Evolutionary conservation across 306 rosid genomes (phyloP), one percentile per base, ranked within the genome.

Genomic region (Carpinus viminea): DNA sequence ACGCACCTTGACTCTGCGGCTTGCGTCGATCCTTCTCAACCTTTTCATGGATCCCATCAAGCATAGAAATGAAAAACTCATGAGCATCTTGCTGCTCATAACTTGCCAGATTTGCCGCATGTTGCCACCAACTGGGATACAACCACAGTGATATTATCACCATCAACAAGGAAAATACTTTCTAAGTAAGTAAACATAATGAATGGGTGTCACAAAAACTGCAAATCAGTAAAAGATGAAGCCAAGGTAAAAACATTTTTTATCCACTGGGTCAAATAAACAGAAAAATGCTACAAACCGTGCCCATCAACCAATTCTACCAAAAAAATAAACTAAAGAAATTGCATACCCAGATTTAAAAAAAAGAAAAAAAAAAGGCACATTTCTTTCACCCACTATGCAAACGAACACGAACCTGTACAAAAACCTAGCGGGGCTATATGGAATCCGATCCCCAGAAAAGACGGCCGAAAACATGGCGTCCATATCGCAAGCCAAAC

Each of bases 1-100:
- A 74, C 85, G 81, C 51, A 94, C 98, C 98, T 88, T 89, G 96
- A 83, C 87, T 83, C 34, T 84, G 87, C 12, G 95, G 87, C 81
- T 89, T 92, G 51, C 82, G 84, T 48, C 88, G 82, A 78, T 93
- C 93, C 83, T 87, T 92, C 60, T 88, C 97, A 77, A 87, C 96
- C 87, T 91, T 95, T 80, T 93, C 98, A 64, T 93, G 98, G 77
- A 95, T 93, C 61, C 98, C 99, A 84, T 93, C 98, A 36, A 95
- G 93, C 89, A 91, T 91, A 73, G 99, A 95, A 84, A 95, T 95
- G 92, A 95, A 95, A 82, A 95, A 95, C 12, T 95, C 99, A 73
- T 95, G 99, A 2, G 99, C 99, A 82, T 95, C 99, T 78, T 95
- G 99, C 83, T 95, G 99, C 73, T 93, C 98, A 82, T 95, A 95